Percentiles rank a stretch among this genome's conserved stretches.
Conservation (phyloP, 2,329 filamentous ascomycete species). For the Ceratocystis variospora region DNA sequence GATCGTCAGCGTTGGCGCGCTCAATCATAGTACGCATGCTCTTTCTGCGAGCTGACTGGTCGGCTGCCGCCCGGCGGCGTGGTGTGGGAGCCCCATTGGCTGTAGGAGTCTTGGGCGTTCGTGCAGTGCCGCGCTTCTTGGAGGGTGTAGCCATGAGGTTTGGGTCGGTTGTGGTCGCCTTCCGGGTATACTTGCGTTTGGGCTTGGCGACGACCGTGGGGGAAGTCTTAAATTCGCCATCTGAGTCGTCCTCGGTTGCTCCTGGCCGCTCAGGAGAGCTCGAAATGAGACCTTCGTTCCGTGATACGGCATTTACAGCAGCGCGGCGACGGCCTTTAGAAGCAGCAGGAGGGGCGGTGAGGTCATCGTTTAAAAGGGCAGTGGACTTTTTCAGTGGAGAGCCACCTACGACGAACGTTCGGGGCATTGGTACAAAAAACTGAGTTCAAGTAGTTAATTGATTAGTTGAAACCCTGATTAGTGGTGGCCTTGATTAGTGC, state of each 20-base stretch:
- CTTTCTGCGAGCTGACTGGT: slow-evolving; percentile 77
- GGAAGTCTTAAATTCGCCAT: slow-evolving; percentile 11
- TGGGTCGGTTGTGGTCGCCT: slow-evolving; percentile 14
- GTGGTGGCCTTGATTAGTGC: not conserved
- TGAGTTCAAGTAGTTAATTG: not conserved
- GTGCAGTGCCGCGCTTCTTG: slow-evolving; percentile 27
- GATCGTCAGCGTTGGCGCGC: slow-evolving; percentile 47
- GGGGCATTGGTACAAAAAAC: slow-evolving; percentile 8
- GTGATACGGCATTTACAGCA: not conserved
- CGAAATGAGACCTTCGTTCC: slow-evolving; percentile 7
- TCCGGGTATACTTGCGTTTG: slow-evolving; percentile 11
- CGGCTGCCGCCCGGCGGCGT: slow-evolving; percentile 53
- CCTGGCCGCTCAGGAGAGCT: slow-evolving; percentile 10
- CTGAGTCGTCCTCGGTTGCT: slow-evolving; percentile 12
- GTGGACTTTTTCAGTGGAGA: slow-evolving; percentile 20
- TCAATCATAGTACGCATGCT: slow-evolving; percentile 66
- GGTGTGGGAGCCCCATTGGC: slow-evolving; percentile 38
- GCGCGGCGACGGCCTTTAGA: slow-evolving; percentile 12
- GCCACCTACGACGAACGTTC: slow-evolving; percentile 15
- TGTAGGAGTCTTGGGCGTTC: slow-evolving; percentile 23
- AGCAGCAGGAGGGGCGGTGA: slow-evolving; percentile 2
- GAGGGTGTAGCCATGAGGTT: slow-evolving; percentile 24
- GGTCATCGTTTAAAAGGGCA: not conserved
- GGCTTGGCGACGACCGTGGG: slow-evolving; percentile 2
- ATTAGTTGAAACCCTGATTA: not conserved